A percentile compares a stretch with the other conserved stretches of the same genome.
Evolutionary conservation across 2,329 filamentous ascomycete species (phyloP).

Genomic region (Coniochaeta prunicola): DNA sequence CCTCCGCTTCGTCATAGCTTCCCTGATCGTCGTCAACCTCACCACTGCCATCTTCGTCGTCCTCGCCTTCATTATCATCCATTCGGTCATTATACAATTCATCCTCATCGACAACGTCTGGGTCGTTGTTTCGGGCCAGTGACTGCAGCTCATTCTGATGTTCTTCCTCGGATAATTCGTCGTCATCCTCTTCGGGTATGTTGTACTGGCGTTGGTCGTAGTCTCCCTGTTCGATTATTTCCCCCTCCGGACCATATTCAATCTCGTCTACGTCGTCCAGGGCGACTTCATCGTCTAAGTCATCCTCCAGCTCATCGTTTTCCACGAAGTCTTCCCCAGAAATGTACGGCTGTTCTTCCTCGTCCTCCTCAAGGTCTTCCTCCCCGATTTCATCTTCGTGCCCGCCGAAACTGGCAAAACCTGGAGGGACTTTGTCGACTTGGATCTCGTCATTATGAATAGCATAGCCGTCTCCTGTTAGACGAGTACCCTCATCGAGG

Average conservation of each 20-base stretch:
- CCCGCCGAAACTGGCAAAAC: slow-evolving; percentile 15
- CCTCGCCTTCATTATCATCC: slow-evolving; percentile 19
- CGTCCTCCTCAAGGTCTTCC: neutral
- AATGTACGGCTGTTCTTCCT: neutral
- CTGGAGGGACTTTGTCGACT: slow-evolving; percentile 10
- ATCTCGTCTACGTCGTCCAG: slow-evolving; percentile 11
- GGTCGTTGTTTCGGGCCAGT: slow-evolving; percentile 12
- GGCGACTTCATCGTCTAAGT: slow-evolving; percentile 6
- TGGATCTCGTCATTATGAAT: slow-evolving; percentile 7
- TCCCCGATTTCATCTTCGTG: neutral
- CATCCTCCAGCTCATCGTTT: slow-evolving; percentile 5
- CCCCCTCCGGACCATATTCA: slow-evolving; percentile 10
- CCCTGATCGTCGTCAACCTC: slow-evolving; percentile 22
- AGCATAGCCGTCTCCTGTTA: slow-evolving; percentile 6
- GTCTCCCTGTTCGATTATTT: slow-evolving; percentile 16
- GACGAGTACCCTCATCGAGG: slow-evolving; percentile 9
- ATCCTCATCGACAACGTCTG: slow-evolving; percentile 12
- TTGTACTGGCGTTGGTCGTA: slow-evolving; percentile 18
- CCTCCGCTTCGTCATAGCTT: slow-evolving; percentile 16
- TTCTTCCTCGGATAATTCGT: slow-evolving; percentile 14
- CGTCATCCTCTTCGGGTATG: slow-evolving; percentile 14
- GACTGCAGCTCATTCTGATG: slow-evolving; percentile 13
- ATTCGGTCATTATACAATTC: slow-evolving; percentile 10
- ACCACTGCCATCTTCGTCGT: slow-evolving; percentile 13
- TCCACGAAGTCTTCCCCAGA: slow-evolving; percentile 5